phyloP scores from a whole-genome alignment of 116 monocot species.

The Dioscorea cayenensis region DNA sequence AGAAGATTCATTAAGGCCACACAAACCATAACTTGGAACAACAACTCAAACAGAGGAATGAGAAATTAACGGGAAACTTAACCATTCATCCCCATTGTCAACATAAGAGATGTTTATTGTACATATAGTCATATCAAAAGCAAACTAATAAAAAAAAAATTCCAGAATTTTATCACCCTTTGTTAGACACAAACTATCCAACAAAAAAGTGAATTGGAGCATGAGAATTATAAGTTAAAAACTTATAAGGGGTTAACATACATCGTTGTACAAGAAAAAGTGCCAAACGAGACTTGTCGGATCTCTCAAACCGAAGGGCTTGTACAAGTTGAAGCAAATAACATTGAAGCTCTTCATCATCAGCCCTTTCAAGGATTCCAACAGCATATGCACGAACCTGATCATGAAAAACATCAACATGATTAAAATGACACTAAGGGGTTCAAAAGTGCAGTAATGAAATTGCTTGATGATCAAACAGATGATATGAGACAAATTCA shows the following conservation, averaged over 20 bases:
- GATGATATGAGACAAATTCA: too few relatives aligned
- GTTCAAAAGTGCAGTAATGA: too few relatives aligned
- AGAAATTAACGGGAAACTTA: too few relatives aligned
- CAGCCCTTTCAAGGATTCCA: slow-evolving; percentile 91
- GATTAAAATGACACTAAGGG: not conserved
- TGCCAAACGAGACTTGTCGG: slow-evolving; percentile 82
- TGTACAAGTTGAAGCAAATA: slow-evolving; percentile 95
- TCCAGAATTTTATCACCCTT: too few relatives aligned
- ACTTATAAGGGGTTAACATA: slow-evolving; percentile 26
- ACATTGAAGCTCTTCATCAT: slow-evolving; percentile 95
- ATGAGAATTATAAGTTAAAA: too few relatives aligned
- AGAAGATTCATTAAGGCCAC: not conserved
- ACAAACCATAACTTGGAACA: not conserved
- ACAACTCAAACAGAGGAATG: not conserved
- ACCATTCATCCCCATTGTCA: too few relatives aligned
- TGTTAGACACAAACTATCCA: too few relatives aligned
- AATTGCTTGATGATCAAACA: too few relatives aligned
- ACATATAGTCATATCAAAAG: too few relatives aligned
- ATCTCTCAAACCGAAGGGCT: slow-evolving; percentile 97
- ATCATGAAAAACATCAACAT: not conserved
- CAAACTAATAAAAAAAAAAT: too few relatives aligned
- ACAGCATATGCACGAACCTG: slow-evolving; percentile 99
- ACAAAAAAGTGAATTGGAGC: too few relatives aligned
- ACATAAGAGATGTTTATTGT: too few relatives aligned
- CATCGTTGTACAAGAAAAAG: slow-evolving; percentile 88